These are phyloP conservation scores for Globisporangium camurandrum DNA, from an alignment of 352 stramenopile species.

Conservation along the genomic window DNA sequence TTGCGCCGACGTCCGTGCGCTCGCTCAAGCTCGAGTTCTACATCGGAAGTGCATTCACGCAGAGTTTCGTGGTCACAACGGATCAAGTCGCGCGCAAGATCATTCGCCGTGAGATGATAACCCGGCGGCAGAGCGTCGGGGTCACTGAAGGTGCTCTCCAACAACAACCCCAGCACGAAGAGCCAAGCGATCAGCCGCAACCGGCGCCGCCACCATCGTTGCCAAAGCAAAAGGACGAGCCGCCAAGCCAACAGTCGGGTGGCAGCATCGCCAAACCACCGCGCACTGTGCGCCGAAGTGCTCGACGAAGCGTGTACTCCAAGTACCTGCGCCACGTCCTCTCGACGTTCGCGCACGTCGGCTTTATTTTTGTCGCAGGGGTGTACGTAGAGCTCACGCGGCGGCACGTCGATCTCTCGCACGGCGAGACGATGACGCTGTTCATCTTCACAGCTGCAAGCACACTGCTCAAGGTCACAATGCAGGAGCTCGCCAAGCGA, in stretches of 20 bases:
- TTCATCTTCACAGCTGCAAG: background rate
- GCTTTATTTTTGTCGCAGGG: background rate
- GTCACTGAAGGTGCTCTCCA: background rate
- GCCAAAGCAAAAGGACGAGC: too few species aligned
- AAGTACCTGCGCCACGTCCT: background rate
- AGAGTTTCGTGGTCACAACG: background rate
- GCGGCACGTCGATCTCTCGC: too few species aligned
- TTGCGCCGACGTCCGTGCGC: background rate
- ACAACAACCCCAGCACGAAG: background rate
- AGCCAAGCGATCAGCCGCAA: too few species aligned
- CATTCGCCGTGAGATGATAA: background rate
- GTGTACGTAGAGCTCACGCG: background rate
- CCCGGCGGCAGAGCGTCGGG: background rate
- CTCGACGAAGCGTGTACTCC: background rate
- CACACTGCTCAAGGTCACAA: conserved; percentile 12
- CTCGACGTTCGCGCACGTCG: background rate
- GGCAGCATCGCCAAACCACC: background rate
- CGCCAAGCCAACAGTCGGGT: background rate
- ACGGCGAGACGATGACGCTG: too few species aligned
- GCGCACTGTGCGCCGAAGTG: too few species aligned
- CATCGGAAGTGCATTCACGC: background rate
- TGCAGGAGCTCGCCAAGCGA: conserved; percentile 16
- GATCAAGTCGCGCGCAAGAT: background rate
- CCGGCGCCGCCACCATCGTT: too few species aligned
- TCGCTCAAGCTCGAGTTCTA: conserved; percentile 7